phyloP scores from a whole-genome alignment of 192 early-diverging fungal species.

The Coemansia sp. region DNA sequence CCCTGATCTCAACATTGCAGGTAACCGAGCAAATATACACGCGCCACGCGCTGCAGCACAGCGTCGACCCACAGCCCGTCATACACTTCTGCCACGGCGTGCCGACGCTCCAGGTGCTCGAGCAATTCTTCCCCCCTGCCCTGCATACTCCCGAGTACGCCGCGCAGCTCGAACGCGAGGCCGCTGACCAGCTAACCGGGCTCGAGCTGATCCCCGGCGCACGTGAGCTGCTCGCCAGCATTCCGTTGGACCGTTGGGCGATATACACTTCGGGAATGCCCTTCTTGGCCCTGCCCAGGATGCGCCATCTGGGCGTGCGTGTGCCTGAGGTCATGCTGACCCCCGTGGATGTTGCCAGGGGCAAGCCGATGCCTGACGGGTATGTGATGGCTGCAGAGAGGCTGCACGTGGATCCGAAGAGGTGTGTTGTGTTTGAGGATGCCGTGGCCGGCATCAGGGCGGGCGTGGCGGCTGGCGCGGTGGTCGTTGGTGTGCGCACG shows the following conservation, averaged over 20 bases:
- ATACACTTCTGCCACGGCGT: constrained; percentile 29
- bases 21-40: constrained; percentile 29
- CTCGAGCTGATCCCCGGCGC: constrained; percentile 23
- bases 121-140: constrained; percentile 13
- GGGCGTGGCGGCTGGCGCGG: constrained; percentile 10
- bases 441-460: constrained; percentile 18
- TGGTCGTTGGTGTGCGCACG: constrained; percentile 27
- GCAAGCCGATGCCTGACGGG: constrained; percentile 37
- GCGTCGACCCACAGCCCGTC: constrained; percentile 20
- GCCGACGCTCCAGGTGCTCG: constrained; percentile 33
- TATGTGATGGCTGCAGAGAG: constrained; percentile 22
- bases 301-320: constrained; percentile 18
- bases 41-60: constrained; percentile 1
- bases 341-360: constrained; percentile 16
- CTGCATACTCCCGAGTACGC: constrained; percentile 28
- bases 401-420: constrained; percentile 4
- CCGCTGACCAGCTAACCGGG: constrained; percentile 7
- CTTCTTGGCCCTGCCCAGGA: constrained; percentile 21
- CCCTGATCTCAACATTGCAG: constrained; percentile 21
- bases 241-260: constrained; percentile 18
- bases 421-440: constrained; percentile 43
- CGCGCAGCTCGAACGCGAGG: constrained; percentile 15
- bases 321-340: constrained; percentile 27
- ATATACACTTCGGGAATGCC: constrained; percentile 38
- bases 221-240: not conserved